Evolutionary conservation across 169 alveolate species (phyloP).

Genomic region (Eimeria zaria): DNA sequence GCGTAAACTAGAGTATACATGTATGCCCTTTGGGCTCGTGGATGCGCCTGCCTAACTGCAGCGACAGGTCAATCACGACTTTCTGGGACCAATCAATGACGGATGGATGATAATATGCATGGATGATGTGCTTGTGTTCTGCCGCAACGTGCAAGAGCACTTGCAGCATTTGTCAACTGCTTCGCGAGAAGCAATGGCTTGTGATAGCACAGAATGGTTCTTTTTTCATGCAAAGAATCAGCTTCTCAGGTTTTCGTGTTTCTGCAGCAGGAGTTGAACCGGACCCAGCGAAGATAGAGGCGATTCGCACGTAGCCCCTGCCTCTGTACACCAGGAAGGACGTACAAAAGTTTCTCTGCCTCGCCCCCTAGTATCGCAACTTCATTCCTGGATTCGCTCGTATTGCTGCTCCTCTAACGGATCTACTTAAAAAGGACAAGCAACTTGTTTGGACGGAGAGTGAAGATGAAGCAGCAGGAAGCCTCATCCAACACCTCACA

Average conservation of each 20-base stretch:
- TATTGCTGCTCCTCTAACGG: neutral
- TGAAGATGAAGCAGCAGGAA: neutral
- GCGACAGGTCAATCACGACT: neutral
- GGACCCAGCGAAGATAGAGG: neutral
- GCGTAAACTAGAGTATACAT: neutral
- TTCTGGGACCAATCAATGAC: neutral
- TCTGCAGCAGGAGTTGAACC: neutral
- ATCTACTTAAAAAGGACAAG: neutral
- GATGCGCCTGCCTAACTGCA: neutral
- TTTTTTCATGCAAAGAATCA: neutral
- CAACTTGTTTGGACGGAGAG: neutral
- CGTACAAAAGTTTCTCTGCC: neutral
- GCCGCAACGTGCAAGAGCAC: neutral
- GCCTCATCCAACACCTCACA: neutral
- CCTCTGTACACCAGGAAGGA: neutral
- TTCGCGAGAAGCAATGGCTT: neutral
- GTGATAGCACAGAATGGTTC: neutral
- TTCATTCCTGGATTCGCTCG: neutral
- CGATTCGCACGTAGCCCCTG: neutral
- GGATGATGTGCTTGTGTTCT: neutral
- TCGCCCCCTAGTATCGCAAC: too few relatives aligned
- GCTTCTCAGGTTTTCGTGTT: neutral
- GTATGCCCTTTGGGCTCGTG: neutral
- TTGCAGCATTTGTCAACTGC: neutral
- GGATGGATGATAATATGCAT: neutral